phyloP scores from a whole-genome alignment of 768 basidiomycete species.

The Clitopilus hobsonii region DNA sequence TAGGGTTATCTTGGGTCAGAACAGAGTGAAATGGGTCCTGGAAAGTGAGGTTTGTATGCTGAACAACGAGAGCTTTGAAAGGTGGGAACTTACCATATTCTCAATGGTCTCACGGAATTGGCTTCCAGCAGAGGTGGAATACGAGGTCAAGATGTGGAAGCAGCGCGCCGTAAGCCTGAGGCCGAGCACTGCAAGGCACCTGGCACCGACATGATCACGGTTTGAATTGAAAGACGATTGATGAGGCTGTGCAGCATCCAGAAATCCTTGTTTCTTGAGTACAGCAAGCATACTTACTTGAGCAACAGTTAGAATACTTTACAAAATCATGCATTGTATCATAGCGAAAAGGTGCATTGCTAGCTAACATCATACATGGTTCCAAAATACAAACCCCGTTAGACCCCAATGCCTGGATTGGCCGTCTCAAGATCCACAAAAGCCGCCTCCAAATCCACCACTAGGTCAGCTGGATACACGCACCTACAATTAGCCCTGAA shows the following conservation, averaged over 20 bases:
- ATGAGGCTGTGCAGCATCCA: neutral
- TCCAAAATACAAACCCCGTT: neutral
- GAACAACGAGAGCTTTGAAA: neutral
- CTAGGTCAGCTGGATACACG: neutral
- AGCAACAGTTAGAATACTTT: too few relatives aligned
- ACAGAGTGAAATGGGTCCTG: conserved; percentile 2
- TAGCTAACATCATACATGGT: too few relatives aligned
- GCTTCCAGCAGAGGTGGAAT: too few relatives aligned
- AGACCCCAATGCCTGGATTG: neutral
- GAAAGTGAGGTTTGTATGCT: too few relatives aligned
- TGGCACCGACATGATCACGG: neutral
- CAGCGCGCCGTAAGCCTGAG: neutral
- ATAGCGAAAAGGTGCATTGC: too few relatives aligned
- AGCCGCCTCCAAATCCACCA: neutral
- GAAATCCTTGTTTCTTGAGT: neutral
- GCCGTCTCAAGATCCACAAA: neutral
- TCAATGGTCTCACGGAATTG: too few relatives aligned
- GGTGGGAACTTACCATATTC: too few relatives aligned
- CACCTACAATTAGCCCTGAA: neutral
- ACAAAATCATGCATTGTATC: too few relatives aligned
- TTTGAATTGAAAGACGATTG: neutral
- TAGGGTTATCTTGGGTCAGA: neutral
- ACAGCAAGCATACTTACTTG: too few relatives aligned
- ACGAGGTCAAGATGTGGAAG: too few relatives aligned
- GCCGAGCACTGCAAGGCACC: neutral